A percentile compares a stretch with the other conserved stretches of the same genome.
Conservation (phyloP, 179 eudicot species). For the Beta corolliflora region DNA sequence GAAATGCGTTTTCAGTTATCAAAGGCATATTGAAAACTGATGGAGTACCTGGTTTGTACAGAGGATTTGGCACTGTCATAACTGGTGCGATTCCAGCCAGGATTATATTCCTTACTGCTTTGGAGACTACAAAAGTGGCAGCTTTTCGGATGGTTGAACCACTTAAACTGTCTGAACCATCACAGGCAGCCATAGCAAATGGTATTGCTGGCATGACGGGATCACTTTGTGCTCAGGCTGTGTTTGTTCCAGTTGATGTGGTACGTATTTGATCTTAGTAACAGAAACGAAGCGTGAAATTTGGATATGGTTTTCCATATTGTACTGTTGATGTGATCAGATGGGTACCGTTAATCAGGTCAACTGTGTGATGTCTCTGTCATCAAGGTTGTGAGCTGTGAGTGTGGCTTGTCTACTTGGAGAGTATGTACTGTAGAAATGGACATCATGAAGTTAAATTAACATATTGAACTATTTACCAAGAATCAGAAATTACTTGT, state of each 20-base stretch:
- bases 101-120: slow-evolving; percentile 83
- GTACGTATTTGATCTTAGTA: slow-evolving; percentile 42
- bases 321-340: background rate
- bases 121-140: slow-evolving; percentile 91
- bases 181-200: slow-evolving; percentile 95
- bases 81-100: slow-evolving; percentile 93
- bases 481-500: background rate
- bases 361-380: background rate
- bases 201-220: slow-evolving; percentile 95
- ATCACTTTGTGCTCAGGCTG: slow-evolving; percentile 80
- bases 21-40: slow-evolving; percentile 75
- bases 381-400: slow-evolving; percentile 13
- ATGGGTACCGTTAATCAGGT: background rate
- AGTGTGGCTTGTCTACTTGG: slow-evolving; percentile 2
- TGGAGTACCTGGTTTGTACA: slow-evolving; percentile 89
- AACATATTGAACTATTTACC: background rate
- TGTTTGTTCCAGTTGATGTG: slow-evolving; percentile 96
- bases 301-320: background rate
- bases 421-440: background rate
- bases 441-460: background rate
- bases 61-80: slow-evolving; percentile 97
- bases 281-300: background rate
- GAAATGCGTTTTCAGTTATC: slow-evolving; percentile 68
- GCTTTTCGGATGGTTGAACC: slow-evolving; percentile 80
- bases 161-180: slow-evolving; percentile 76